Conservation (phyloP, 805 yeast species). For the Spathaspora passalidarum region DNA sequence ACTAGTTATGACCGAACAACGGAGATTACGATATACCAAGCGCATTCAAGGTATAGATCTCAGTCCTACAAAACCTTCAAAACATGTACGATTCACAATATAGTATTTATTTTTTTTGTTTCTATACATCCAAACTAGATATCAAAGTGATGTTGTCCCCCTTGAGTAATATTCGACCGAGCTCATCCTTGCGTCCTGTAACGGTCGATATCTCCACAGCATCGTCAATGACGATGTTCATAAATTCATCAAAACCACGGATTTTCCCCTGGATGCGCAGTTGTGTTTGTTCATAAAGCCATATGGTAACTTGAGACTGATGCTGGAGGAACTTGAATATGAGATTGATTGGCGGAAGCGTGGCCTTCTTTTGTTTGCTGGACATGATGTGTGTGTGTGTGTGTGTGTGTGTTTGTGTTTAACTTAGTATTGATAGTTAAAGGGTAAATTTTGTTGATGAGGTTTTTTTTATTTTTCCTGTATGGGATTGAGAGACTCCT, state of each 20-base stretch:
- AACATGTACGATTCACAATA: constrained; percentile 23
- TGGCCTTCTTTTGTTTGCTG: constrained; percentile 24
- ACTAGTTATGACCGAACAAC: constrained; percentile 22
- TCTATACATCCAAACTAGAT: constrained; percentile 30
- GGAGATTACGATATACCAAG: constrained; percentile 19
- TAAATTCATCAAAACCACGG: constrained; percentile 94
- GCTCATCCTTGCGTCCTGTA: constrained; percentile 49
- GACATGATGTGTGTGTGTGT: constrained; percentile 4
- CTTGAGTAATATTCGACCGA: constrained; percentile 78
- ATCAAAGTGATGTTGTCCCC: constrained; percentile 93
- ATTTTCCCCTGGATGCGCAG: constrained; percentile 78
- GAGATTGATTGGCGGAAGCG: constrained; percentile 89
- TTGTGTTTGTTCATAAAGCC: constrained; percentile 86
- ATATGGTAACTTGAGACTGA: constrained; percentile 73
- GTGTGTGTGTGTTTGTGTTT: not conserved
- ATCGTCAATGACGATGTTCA: constrained; percentile 71
- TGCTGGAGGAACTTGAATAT: constrained; percentile 84
- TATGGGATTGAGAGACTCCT: not conserved
- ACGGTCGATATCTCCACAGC: constrained; percentile 58
- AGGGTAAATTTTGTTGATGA: not conserved
- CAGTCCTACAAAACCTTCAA: constrained; percentile 12
- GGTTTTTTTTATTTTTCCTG: not conserved
- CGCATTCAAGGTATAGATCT: constrained; percentile 11
- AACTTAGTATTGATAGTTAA: not conserved
- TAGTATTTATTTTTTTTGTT: not conserved